Conservation (phyloP, 306 rosid genomes). For the Pueraria montana region DNA sequence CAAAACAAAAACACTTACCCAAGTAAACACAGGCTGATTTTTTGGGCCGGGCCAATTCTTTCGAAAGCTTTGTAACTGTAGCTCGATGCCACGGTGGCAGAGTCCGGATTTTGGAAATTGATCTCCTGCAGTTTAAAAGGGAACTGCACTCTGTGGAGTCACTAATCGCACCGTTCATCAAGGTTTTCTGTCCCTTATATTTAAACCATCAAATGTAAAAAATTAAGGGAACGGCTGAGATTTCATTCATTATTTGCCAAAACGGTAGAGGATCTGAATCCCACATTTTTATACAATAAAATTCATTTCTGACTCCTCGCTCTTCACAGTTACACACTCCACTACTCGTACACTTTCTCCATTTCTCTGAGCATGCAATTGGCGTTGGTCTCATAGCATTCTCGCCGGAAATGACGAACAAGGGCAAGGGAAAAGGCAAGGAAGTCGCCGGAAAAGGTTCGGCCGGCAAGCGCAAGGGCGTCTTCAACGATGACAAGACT, state of each 20-base stretch:
- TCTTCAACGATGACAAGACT: constrained; percentile 55
- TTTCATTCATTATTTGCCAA: not conserved
- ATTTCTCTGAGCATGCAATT: constrained; percentile 45
- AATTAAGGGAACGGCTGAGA: not conserved
- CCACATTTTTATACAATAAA: not conserved
- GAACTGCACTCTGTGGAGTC: not conserved
- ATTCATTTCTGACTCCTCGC: not conserved
- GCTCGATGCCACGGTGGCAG: not conserved
- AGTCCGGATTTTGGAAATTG: not conserved
- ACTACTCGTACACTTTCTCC: constrained; percentile 1
- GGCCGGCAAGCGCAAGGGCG: constrained; percentile 60
- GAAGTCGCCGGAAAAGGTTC: constrained; percentile 62
- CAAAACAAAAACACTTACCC: too few species aligned
- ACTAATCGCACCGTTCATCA: not conserved
- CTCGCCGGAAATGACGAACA: constrained; percentile 58
- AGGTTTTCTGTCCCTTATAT: not conserved
- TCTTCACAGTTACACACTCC: not conserved
- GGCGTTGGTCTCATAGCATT: constrained; percentile 8
- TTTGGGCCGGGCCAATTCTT: not conserved
- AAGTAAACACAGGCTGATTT: too few species aligned
- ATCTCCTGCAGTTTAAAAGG: not conserved
- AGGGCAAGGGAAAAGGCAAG: constrained; percentile 85
- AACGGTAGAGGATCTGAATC: not conserved
- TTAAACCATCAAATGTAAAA: not conserved
- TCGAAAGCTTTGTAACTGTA: not conserved